phyloP scores from a whole-genome alignment of 2,329 filamentous ascomycete species.

The Trichoderma oligosporum region DNA sequence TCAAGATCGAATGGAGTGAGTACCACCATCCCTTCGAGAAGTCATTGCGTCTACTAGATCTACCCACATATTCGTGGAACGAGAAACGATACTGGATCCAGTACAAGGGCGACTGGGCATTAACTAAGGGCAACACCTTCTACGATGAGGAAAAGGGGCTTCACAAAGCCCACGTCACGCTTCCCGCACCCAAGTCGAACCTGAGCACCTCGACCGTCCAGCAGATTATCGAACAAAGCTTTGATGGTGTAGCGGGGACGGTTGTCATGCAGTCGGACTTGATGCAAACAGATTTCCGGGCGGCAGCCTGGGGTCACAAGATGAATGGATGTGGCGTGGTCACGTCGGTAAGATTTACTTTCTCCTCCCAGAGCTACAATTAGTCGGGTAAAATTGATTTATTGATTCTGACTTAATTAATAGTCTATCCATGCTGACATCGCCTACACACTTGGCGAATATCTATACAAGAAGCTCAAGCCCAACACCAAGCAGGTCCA shows the following conservation, averaged over 20 bases:
- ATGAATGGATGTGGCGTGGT: neutral
- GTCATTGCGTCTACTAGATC: neutral
- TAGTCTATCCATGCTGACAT: neutral
- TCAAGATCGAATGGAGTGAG: constrained; percentile 66
- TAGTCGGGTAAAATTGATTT: neutral
- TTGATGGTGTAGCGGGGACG: no score
- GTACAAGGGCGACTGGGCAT: constrained; percentile 52
- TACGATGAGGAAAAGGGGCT: neutral
- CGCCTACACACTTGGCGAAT: neutral
- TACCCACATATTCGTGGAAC: constrained; percentile 10
- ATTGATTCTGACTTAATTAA: neutral
- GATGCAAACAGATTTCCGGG: neutral
- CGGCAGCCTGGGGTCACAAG: neutral
- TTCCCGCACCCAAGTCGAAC: no score
- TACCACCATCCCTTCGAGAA: constrained; percentile 46
- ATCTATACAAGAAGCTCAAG: neutral
- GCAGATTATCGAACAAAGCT: no score
- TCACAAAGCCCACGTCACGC: neutral
- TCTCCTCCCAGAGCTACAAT: neutral
- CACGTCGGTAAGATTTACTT: neutral
- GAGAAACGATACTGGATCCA: constrained; percentile 64
- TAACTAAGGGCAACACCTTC: constrained; percentile 53
- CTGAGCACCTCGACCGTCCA: no score
- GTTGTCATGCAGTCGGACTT: neutral
- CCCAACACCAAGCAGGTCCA: no score